Conservation (phyloP, 768 basidiomycete species). For the Leccinum incarnatum region DNA sequence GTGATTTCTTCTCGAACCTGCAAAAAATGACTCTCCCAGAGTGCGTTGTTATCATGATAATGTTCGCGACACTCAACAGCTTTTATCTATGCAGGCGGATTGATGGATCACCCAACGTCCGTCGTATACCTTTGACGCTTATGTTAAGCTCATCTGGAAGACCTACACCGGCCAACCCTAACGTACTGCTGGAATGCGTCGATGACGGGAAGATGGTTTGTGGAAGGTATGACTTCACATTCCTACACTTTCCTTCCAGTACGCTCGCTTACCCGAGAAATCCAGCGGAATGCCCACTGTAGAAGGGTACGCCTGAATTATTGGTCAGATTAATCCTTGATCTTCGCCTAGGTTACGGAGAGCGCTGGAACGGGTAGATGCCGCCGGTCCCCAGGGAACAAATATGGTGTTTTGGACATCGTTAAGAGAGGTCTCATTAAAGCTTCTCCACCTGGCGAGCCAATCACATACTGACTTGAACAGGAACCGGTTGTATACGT, state of each 20-base stretch:
- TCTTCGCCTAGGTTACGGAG: slow-evolving; percentile 57
- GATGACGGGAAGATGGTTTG: slow-evolving; percentile 64
- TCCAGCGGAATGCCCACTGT: slow-evolving; percentile 91
- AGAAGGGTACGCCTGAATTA: slow-evolving; percentile 47
- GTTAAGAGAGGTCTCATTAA: slow-evolving; percentile 69
- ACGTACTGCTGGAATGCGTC: slow-evolving; percentile 35
- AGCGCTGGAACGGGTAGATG: slow-evolving; percentile 76
- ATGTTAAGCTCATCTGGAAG: slow-evolving; percentile 23
- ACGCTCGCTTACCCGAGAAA: slow-evolving; percentile 22
- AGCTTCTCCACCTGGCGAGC: background rate
- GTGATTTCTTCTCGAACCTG: slow-evolving; percentile 88
- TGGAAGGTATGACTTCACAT: slow-evolving; percentile 54
- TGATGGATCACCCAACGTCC: slow-evolving; percentile 93
- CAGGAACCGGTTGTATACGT: slow-evolving; percentile 94
- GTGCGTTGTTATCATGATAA: slow-evolving; percentile 40
- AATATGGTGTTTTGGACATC: slow-evolving; percentile 93
- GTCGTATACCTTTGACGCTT: slow-evolving; percentile 69
- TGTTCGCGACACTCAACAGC: slow-evolving; percentile 2
- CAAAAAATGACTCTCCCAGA: slow-evolving; percentile 98
- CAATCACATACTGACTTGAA: slow-evolving; percentile 1
- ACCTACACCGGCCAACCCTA: slow-evolving; percentile 30
- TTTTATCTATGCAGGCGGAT: slow-evolving; percentile 55
- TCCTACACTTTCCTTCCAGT: background rate
- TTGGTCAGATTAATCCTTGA: background rate
- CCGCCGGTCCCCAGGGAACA: slow-evolving; percentile 69